These are phyloP conservation scores for Ophiorrhiza pumila DNA, from an alignment of 257 asterid genomes.

Conservation along the genomic window DNA sequence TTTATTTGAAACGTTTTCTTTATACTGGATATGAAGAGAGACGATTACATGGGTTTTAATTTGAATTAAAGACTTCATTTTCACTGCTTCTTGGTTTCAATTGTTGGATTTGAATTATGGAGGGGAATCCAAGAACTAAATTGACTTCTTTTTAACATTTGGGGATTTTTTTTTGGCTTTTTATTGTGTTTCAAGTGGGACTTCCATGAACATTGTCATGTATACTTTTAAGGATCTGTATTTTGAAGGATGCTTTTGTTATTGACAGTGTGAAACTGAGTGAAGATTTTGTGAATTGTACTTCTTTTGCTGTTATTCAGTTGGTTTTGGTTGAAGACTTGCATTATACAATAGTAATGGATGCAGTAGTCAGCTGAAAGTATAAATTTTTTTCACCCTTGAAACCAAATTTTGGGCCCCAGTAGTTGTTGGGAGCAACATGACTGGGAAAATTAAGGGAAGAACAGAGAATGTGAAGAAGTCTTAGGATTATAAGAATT, in stretches of 20 bases:
- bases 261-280: neutral
- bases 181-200: too few relatives aligned
- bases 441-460: neutral
- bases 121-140: neutral
- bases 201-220: too few relatives aligned
- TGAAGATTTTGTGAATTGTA: neutral
- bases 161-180: neutral
- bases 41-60: neutral
- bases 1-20: neutral
- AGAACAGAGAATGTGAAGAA: too few relatives aligned
- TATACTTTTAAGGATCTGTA: too few relatives aligned
- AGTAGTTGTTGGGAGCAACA: neutral
- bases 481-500: too few relatives aligned
- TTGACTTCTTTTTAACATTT: neutral
- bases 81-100: neutral
- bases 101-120: neutral
- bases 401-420: neutral
- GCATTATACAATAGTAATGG: too few relatives aligned
- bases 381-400: too few relatives aligned
- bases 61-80: neutral
- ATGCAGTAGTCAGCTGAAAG: too few relatives aligned
- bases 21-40: neutral
- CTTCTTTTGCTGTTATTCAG: neutral
- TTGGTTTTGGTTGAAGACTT: neutral
- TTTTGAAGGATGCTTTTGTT: too few relatives aligned